Evolutionary conservation across 129 eudicot species (phyloP).

Genomic region (Flaveria linearis): DNA sequence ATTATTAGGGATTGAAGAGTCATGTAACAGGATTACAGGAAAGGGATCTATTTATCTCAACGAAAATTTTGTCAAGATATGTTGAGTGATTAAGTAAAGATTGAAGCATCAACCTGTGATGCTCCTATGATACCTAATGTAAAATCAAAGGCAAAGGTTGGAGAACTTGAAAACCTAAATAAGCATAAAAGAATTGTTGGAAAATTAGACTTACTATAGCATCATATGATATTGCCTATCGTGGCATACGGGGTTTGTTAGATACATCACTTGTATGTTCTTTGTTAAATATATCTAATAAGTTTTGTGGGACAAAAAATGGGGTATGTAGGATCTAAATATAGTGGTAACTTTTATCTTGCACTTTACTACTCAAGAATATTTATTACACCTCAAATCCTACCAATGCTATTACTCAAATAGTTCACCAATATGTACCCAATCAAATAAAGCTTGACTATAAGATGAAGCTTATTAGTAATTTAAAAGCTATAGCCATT

Average conservation of each 20-base stretch:
- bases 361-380: background rate
- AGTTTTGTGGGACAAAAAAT: no score
- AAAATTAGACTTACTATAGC: background rate
- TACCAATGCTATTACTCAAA: background rate
- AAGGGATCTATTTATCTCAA: background rate
- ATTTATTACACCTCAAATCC: background rate
- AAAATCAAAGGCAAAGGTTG: background rate
- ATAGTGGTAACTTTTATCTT: background rate
- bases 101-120: background rate
- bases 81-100: background rate
- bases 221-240: background rate
- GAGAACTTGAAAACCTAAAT: background rate
- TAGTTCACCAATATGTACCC: background rate
- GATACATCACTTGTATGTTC: background rate
- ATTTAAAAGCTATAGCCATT: background rate
- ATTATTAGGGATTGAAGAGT: background rate
- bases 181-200: background rate
- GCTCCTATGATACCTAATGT: no score
- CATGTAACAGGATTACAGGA: no score
- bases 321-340: no score
- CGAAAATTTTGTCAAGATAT: background rate
- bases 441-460: background rate
- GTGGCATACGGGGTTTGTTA: background rate
- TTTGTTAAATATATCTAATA: background rate
- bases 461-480: background rate